Evolutionary conservation across 208 protist genomes (phyloP), one percentile per base, ranked within the genome.

Genomic region (Leishmania aethiopica): DNA sequence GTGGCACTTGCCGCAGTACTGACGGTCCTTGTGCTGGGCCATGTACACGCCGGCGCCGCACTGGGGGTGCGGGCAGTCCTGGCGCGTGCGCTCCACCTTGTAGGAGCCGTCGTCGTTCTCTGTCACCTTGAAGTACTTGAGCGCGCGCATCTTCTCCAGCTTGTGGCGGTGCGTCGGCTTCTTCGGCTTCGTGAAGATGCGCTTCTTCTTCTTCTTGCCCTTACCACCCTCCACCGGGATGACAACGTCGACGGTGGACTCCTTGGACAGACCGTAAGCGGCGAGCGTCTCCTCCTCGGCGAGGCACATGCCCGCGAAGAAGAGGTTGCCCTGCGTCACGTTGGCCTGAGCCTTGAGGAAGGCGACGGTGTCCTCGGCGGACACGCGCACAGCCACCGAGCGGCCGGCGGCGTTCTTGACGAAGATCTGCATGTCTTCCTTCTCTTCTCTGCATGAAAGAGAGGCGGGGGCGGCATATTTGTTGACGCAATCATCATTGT

Each of bases 151-250:
- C 94, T 99, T 99, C 84, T 99, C 98, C 82, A 99, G 99, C 97
- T 99, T 99, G 90, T 99, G 92, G 84, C 97, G 98, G 95, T 99
- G 97, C 80, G 94, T 99, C 78, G 96, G 96, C 95, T 99, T 99
- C 98, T 99, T 99, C 78, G 99, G 99, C 88, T 99, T 99, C 89
- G 99, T 99, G 91, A 97, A 98, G 95, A 99, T 99, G 93, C 99
- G 99, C 98, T 99, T 99, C 91, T 99, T 99, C 99, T 99, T 99
- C 95, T 99, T 99, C 91, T 99, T 99, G 84, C 98, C 98, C 92
- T 96, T 97, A 84, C 95, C 95, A 71, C 95, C 95, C 87, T 96
- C 90, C 17, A 99, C 92, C 42, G 96, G 92, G 75, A 99, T 77
- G 37, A 98, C 90, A 42, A 95, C 91, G 77, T 98, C 87, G 71